Base-by-base conservation (phyloP, 805 yeast species). In the Pichia kluyveri region DNA sequence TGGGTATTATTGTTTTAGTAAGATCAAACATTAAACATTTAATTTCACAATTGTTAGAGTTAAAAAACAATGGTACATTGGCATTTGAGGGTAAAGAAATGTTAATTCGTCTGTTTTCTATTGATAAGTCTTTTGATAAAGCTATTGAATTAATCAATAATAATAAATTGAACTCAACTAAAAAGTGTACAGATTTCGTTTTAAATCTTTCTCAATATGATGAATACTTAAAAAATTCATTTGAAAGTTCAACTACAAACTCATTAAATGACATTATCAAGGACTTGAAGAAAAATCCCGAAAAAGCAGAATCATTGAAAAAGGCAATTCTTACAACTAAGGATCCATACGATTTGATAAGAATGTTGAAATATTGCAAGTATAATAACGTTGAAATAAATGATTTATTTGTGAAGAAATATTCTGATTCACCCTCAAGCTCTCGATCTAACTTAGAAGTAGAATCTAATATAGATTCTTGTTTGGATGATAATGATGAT, bases 71-170 rank as follows among this genome's bases (percentile, higher is more conserved):
- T 36, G 74, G 73, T 38, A 73, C 76, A 51, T 69, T 87, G 52
- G 79, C 76, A 26, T 52, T 78, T 12, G 81, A 82, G 54, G 95
- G 89, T 36, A 85, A 86, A 61, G 96, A 88, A 60, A 74, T 84
- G 18, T 67, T 87, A 40, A 69, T 88, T 32, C 69, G 90, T 53
- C 72, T 86, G 49, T 72, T 83, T 42, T 77, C 83, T 48, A 69
- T 87, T 55, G 89, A 84, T 57, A 77, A 83, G 17, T 81, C 87
- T 10, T 69, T 88, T 47, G 76, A 76, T 40, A 82, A 82, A 57
- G 79, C 78, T 1, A 51, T 76, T 27, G 69, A 69, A 28, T 51
- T 67, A 41, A 53, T 66, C 14, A 53, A 56, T 37, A 48, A 54
- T 26, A 38, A 41, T 11, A 42, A 41, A 9, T 28, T 43, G 8